Conservation (phyloP, 1,284 basidiomycete species). For the Phellopilus nigrolimitatus region DNA sequence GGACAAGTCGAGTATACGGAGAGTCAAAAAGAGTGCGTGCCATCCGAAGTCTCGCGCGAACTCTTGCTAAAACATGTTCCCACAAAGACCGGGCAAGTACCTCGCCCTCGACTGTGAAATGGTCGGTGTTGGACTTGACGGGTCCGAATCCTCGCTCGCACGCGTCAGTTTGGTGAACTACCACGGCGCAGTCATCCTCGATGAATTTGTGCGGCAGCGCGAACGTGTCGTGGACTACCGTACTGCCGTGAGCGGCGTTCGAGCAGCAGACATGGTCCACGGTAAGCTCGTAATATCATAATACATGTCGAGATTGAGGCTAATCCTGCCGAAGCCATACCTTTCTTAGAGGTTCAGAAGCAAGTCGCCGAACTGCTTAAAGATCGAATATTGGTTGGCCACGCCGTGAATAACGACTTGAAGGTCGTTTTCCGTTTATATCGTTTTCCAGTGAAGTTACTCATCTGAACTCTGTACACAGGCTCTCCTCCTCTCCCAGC, state of each 20-base stretch:
- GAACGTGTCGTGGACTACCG: conserved; percentile 93
- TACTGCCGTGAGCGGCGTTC: conserved; percentile 88
- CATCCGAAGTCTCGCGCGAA: neutral
- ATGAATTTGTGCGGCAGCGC: conserved; percentile 83
- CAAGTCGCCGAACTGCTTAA: conserved; percentile 78
- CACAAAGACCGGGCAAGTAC: conserved; percentile 70
- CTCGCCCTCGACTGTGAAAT: conserved; percentile 94
- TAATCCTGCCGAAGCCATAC: conserved; percentile 47
- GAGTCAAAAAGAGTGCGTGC: conserved; percentile 43
- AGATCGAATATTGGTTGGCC: conserved; percentile 86
- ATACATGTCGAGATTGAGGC: neutral
- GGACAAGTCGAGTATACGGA: conserved; percentile 40
- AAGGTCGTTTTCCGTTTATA: conserved; percentile 45
- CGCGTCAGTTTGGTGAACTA: conserved; percentile 92
- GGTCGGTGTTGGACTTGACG: conserved; percentile 89
- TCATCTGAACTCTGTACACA: conserved; percentile 29
- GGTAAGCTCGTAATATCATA: conserved; percentile 46
- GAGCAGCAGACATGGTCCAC: conserved; percentile 68
- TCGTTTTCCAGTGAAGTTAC: neutral
- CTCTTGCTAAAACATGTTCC: neutral
- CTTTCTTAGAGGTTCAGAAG: conserved; percentile 80
- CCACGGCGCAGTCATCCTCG: conserved; percentile 76
- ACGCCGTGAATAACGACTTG: conserved; percentile 90
- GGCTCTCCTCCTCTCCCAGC: conserved; percentile 90
- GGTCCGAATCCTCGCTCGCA: conserved; percentile 79